These are phyloP conservation scores for Helminthosporium solani DNA, from an alignment of 2,329 filamentous ascomycete species.

Conservation along the genomic window DNA sequence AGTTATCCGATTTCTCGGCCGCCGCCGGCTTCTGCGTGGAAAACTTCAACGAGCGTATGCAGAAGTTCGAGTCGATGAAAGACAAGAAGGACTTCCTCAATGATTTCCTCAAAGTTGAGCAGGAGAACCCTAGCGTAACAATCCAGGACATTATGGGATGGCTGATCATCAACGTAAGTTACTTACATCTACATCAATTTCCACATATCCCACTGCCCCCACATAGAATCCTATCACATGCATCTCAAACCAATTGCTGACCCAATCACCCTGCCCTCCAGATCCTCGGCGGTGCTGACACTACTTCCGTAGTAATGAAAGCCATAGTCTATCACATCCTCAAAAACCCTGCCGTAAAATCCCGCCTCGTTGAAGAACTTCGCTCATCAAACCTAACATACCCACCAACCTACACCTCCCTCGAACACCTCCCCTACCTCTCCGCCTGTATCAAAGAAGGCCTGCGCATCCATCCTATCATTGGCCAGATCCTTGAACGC, in stretches of 20 bases:
- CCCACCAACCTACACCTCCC: slow-evolving; percentile 19
- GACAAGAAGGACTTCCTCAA: slow-evolving; percentile 21
- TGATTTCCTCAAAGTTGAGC: slow-evolving; percentile 17
- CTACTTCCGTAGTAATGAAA: slow-evolving; percentile 27
- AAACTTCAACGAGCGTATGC: slow-evolving; percentile 16
- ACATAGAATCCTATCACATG: too few relatives aligned
- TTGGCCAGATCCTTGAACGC: slow-evolving; percentile 35
- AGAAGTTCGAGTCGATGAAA: slow-evolving; percentile 11
- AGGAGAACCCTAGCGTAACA: slow-evolving; percentile 20
- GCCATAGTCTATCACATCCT: slow-evolving; percentile 28
- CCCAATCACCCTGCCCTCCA: not conserved
- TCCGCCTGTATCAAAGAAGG: slow-evolving; percentile 52
- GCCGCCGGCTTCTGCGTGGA: slow-evolving; percentile 20
- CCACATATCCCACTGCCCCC: too few relatives aligned
- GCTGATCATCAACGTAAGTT: slow-evolving; percentile 34
- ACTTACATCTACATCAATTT: not conserved
- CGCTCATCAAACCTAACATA: slow-evolving; percentile 13
- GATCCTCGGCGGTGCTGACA: slow-evolving; percentile 35
- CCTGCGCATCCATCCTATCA: slow-evolving; percentile 46
- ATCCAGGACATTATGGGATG: slow-evolving; percentile 35
- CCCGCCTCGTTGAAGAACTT: slow-evolving; percentile 27
- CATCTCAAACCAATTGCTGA: not conserved
- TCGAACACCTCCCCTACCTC: slow-evolving; percentile 44
- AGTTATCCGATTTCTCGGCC: slow-evolving; percentile 18
- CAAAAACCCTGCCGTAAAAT: slow-evolving; percentile 20